Base-by-base conservation (phyloP, 371 early-diverging fungal species). In the Rhizopus microsporus region DNA sequence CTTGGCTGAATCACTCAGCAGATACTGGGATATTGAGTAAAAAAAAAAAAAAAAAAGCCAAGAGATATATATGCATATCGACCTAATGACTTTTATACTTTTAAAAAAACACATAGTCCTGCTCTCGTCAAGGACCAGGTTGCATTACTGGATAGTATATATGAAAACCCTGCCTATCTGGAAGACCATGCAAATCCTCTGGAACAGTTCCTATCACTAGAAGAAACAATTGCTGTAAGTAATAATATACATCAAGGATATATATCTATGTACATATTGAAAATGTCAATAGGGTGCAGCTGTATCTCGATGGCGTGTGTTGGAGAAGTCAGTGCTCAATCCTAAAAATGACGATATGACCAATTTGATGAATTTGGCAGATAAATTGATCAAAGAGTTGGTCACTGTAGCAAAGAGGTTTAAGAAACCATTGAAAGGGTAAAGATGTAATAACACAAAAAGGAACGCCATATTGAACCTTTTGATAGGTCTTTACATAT, bases 21-120 rank as follows among this genome's bases (percentile, higher is more conserved):
- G 73, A 38, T 80, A 80, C 51, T 80, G 77, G 79, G 68, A 67
- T 45, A 62, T 78, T 7, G 65, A 62, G 78, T 72, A 74, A 47
- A 37, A 13, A 37, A 37, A 37, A 37, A 37, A n/a, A n/a, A 45
- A 45, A 15, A 45, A 9, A 5, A 12, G 30, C 46, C 29, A 46
- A 3, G 34, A 32, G 13, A 13, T 15, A 48, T 16, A 29, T 45
- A 47, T 1, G 15, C 7, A 23, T 23, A 23, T 23, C 0, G 23
- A 23, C 23, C 23, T 23, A 23, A 23, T 23, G 23, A 23, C 10
- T 16, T 6, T 15, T 23, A 23, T 15, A 39, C 33, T 17, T 13
- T 39, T 8, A 16, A 43, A 29, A 5, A 37, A 37, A 37, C 38
- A 37, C 38, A 7, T 60, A 78, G 76, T 7, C 73, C 80, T n/a